phyloP scores from a whole-genome alignment of 2,329 filamentous ascomycete species.

The Colletotrichum endophyticum region DNA sequence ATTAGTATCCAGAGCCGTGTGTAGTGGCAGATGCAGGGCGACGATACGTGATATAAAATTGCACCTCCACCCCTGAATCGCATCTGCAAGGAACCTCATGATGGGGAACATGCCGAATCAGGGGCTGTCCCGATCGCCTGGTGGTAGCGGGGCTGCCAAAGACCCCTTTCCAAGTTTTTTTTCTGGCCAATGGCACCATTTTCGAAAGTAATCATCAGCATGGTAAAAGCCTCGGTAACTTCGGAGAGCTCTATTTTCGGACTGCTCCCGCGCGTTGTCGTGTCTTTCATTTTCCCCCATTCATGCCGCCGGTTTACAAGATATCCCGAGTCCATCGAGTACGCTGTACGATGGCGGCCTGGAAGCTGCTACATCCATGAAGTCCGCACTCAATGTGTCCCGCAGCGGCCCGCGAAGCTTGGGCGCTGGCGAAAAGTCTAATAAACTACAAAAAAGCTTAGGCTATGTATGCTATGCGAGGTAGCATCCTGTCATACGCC shows the following conservation, averaged over 20 bases:
- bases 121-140: background rate
- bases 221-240: background rate
- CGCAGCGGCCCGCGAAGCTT: background rate
- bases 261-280: background rate
- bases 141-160: background rate
- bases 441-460: background rate
- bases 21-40: background rate
- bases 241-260: background rate
- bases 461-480: background rate
- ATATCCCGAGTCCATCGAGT: background rate
- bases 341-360: background rate
- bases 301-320: background rate
- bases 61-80: background rate
- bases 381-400: background rate
- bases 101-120: constrained; percentile 1
- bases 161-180: background rate
- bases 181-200: background rate
- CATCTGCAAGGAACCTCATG: background rate
- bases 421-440: background rate
- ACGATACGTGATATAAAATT: constrained; percentile 6
- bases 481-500: background rate
- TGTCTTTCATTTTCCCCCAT: background rate
- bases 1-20: background rate
- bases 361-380: background rate
- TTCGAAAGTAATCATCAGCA: constrained; percentile 3